Base-by-base conservation (phyloP, 805 yeast genomes). In the Wickerhamomyces chaumierensis region DNA sequence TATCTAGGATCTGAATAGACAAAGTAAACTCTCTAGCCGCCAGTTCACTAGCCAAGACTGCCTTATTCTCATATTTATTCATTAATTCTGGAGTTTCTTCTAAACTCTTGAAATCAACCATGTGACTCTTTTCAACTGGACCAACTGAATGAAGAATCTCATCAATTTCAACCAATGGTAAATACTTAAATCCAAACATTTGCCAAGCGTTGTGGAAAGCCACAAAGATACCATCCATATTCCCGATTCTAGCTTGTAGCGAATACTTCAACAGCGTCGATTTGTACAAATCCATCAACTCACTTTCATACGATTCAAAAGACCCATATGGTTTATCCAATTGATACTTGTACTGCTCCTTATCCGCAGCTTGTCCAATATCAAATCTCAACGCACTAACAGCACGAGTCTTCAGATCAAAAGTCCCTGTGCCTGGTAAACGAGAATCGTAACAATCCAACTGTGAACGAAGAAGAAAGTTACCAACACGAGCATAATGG, bases 181-280 rank as follows among this genome's bases (percentile, higher is more conserved):
- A 55, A 56, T 90, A 90, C 57, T 87, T 90, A 58, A 87, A 92
- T 3, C 96, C 98, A 59, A 90, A 85, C 48, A 88, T 72, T 36
- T 76, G 64, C 23, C 73, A 67, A 37, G 86, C 71, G 56, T 88
- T 90, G 57, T 90, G 98, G 57, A 79, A 90, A 0, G 96, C 96
- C 14, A 90, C 68, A 48, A 84, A 86, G 3, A 92, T 85, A 5
- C 98, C 98, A 58, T 88, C 96, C 97, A 92, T 90, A 49, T 82
- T 78, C 3, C 97, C 98, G 33, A 90, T 82, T 44, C 96, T 68
- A 0, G 96, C 97, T 58, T 92, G 97, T 47, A 90, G 66, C 3
- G 83, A 72, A 53, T 90, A 90, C 60, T 90, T 90, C 48, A 90
- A 63, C 60, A 90, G 60, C 0, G 92, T 80, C 2, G 90, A 73